Evolutionary conservation across 495 filamentous ascomycete species (phyloP).

Genomic region (Lineolata rhizophorae): DNA sequence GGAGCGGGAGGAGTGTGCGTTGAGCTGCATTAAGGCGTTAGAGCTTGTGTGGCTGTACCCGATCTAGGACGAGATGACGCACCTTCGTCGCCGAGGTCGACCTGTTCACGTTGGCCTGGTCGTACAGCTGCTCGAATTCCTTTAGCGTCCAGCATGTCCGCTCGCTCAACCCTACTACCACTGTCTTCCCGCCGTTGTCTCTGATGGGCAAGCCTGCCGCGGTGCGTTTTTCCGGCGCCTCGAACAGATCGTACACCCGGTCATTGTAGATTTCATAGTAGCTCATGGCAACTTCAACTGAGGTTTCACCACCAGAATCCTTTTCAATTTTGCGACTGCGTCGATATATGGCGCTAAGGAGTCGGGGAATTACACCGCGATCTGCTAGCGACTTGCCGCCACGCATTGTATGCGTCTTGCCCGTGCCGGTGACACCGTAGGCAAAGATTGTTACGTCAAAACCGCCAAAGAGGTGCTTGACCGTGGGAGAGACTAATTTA

Average conservation of each 20-base stretch:
- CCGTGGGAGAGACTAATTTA: constrained; percentile 51
- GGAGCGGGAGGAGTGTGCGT: constrained; percentile 80
- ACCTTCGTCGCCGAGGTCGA: constrained; percentile 83
- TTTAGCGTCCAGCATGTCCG: constrained; percentile 65
- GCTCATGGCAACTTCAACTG: constrained; percentile 57
- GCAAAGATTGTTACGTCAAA: constrained; percentile 89
- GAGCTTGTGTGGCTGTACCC: neutral
- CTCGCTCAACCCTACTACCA: constrained; percentile 81
- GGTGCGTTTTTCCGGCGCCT: constrained; percentile 75
- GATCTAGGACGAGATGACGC: constrained; percentile 2
- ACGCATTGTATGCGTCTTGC: constrained; percentile 97
- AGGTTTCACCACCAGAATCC: constrained; percentile 51
- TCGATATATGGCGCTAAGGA: constrained; percentile 74
- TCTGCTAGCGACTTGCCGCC: constrained; percentile 78
- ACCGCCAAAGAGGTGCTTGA: constrained; percentile 85
- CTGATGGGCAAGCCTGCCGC: constrained; percentile 65
- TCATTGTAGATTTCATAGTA: constrained; percentile 97
- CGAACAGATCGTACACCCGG: constrained; percentile 70
- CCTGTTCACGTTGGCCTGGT: constrained; percentile 82
- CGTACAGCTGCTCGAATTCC: constrained; percentile 82
- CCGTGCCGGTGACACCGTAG: constrained; percentile 87
- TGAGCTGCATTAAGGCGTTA: constrained; percentile 41
- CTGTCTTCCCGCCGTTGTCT: constrained; percentile 79
- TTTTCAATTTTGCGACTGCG: constrained; percentile 71
- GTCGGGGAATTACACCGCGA: constrained; percentile 71